Base-by-base conservation (phyloP, 345 rosid species). In the Streptanthus diversifolius region DNA sequence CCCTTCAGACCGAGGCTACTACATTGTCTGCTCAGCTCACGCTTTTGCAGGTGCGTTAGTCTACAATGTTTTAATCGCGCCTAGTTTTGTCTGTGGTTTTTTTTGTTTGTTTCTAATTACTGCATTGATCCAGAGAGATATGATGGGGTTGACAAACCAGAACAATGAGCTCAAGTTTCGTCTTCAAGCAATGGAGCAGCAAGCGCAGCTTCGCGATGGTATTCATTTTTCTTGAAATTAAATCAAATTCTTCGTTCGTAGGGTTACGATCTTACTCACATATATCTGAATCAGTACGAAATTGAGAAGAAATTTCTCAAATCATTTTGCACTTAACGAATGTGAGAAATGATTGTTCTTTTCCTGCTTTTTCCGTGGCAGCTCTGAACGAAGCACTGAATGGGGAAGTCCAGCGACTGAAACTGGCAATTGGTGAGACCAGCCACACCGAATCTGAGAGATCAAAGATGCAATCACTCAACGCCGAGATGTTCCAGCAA, bases 111-210 rank as follows among this genome's bases (percentile, higher is more conserved):
- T 56, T 53, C 29, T 54, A 63, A 37, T 65, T 21, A 8, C 72
- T 30, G 59, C 37, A 8, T 77, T 13, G 39, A 27, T 60, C 18
- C 85, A 93, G 97, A 84, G 98, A 82, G 98, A 93, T 80, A 91
- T 92, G 66, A 86, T 84, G 51, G 98, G 96, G 70, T 92, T 91
- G 49, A 86, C 97, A 47, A 91, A 84, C 74, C 97, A 89, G 81
- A 93, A 93, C 80, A 93, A 89, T 41, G 98, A 93, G 77, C 75
- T 93, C 63, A 93, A 93, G 79, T 93, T 89, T 70, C 92, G 98
- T 61, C 96, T 93, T 66, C 95, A 91, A 85, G 95, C 98, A 76
- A 89, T 91, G 98, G 98, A 93, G 63, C 98, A 93, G 76, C 98
- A 93, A 70, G 98, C 95, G 11, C 87, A 87, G 54, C 98, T 93